Evolutionary conservation across 176 grass and related monocot genomes (phyloP).

Genomic region (Oryza australiensis): DNA sequence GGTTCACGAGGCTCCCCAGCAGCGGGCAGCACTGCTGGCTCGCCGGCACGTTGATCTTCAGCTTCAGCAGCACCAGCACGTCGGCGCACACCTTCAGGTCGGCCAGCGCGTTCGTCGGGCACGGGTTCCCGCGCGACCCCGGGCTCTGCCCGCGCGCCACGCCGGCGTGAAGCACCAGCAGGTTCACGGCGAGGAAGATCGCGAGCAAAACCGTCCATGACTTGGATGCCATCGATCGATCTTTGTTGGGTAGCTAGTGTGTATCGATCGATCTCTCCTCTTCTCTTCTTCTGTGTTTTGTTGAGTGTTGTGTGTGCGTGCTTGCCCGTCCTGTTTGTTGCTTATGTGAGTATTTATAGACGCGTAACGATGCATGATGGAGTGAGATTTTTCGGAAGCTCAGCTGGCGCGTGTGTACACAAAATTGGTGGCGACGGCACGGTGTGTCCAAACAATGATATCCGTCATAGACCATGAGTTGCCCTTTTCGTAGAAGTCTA

Average conservation of each 20-base stretch:
- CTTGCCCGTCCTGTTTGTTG: background rate
- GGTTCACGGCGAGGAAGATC: conserved; percentile 10
- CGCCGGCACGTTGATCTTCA: conserved; percentile 48
- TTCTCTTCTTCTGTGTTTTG: background rate
- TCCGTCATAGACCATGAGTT: background rate
- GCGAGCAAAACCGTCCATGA: background rate
- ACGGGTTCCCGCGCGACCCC: conserved; percentile 28
- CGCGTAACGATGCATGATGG: background rate
- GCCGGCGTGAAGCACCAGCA: conserved; percentile 17
- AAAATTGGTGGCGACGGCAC: background rate
- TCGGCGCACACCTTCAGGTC: conserved; percentile 57
- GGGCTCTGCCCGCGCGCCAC: conserved; percentile 15
- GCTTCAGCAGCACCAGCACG: conserved; percentile 55
- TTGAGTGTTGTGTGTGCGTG: background rate
- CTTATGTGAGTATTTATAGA: conserved; percentile 22
- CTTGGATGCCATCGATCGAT: conserved; percentile 2
- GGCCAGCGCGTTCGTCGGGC: conserved; percentile 49
- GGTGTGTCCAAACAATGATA: conserved; percentile 7
- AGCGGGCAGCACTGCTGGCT: conserved; percentile 58
- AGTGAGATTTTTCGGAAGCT: background rate
- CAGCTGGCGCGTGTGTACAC: background rate
- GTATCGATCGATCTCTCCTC: background rate
- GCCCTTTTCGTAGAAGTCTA: no score
- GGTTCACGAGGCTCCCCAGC: conserved; percentile 44
- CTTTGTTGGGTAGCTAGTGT: background rate